phyloP scores from a whole-genome alignment of 2,329 filamentous ascomycete genomes.

The Neurospora sp. region DNA sequence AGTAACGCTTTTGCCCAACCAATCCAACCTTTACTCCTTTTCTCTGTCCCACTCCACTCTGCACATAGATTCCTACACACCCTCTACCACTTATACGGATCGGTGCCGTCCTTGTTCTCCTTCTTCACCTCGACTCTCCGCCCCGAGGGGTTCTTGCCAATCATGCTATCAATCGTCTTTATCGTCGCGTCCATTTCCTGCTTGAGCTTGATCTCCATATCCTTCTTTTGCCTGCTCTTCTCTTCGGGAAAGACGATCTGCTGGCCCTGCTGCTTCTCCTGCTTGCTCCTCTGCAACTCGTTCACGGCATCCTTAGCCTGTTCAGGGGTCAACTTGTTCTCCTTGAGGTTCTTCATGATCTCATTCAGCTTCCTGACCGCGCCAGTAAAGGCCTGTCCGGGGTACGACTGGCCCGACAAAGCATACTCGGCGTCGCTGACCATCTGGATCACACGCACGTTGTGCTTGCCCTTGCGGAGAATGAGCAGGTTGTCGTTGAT shows the following conservation, averaged over 20 bases:
- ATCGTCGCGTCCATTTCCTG: neutral
- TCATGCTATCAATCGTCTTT: neutral
- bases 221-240: conserved; percentile 11
- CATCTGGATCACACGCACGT: conserved; percentile 50
- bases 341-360: conserved; percentile 24
- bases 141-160: neutral
- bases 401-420: conserved; percentile 38
- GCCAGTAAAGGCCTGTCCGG: conserved; percentile 42
- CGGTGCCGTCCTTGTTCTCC: neutral
- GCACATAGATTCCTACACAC: neutral
- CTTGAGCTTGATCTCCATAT: conserved; percentile 16
- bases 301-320: conserved; percentile 18
- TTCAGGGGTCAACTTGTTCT: conserved; percentile 17
- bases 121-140: neutral
- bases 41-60: neutral
- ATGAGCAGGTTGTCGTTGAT: conserved; percentile 50
- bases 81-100: neutral
- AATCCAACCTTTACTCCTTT: neutral
- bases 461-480: conserved; percentile 53
- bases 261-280: neutral
- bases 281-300: neutral
- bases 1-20: neutral
- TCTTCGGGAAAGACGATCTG: conserved; percentile 18
- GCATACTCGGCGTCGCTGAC: conserved; percentile 46
- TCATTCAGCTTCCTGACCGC: conserved; percentile 32